phyloP scores from a whole-genome alignment of 2,329 filamentous ascomycete genomes.

The Bisporella sp. region DNA sequence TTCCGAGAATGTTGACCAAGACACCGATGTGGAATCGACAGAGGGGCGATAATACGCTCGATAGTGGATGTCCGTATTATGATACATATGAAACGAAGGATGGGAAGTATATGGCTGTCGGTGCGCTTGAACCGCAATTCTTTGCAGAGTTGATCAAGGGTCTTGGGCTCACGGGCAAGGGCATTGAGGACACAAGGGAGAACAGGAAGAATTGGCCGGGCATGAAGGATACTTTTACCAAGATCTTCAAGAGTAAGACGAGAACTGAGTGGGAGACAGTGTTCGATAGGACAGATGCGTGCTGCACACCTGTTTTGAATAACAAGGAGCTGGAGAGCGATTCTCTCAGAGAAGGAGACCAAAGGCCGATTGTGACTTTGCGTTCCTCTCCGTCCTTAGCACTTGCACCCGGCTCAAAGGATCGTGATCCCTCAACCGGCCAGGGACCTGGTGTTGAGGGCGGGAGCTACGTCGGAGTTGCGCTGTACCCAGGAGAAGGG shows the following conservation, averaged over 20 bases:
- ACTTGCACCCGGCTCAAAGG: conserved; percentile 40
- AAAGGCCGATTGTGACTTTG: conserved; percentile 64
- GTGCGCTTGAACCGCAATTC: conserved; percentile 84
- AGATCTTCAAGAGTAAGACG: conserved; percentile 61
- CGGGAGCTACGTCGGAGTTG: conserved; percentile 55
- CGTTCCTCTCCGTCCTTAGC: conserved; percentile 62
- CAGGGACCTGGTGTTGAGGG: conserved; percentile 61
- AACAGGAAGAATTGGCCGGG: conserved; percentile 62
- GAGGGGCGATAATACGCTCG: conserved; percentile 71
- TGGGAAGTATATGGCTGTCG: conserved; percentile 76
- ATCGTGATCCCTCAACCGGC: conserved; percentile 33
- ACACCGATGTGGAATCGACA: conserved; percentile 53
- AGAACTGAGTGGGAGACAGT: conserved; percentile 74
- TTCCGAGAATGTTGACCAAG: conserved; percentile 63
- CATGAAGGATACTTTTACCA: conserved; percentile 53
- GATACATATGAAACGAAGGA: conserved; percentile 83
- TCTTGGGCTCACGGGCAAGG: conserved; percentile 48
- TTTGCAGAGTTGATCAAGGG: conserved; percentile 62
- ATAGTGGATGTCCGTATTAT: conserved; percentile 84
- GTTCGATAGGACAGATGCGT: conserved; percentile 89
- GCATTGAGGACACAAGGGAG: conserved; percentile 45
- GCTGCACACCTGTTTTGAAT: conserved; percentile 79
- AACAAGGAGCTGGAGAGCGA: conserved; percentile 60
- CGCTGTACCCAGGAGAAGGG: conserved; percentile 60
- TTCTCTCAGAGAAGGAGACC: conserved; percentile 52